Percentiles rank a stretch among this genome's conserved stretches.
Conservation (phyloP, 2,329 filamentous ascomycete genomes). For the Monosporascus sp. region DNA sequence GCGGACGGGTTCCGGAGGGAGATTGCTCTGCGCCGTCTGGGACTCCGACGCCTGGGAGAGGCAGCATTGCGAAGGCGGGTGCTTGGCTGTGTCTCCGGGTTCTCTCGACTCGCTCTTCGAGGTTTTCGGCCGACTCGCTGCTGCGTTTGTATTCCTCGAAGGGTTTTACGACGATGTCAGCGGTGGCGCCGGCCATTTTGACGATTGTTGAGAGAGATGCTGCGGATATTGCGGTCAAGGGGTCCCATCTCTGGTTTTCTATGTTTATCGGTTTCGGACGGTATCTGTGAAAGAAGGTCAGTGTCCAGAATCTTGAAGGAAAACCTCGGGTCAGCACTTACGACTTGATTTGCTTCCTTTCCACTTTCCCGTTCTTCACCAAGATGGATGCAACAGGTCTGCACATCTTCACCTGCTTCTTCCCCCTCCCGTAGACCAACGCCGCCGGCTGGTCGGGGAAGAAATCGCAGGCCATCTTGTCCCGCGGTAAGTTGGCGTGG, state of each 20-base stretch:
- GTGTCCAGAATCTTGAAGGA: no score
- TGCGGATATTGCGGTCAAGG: slow-evolving; percentile 10
- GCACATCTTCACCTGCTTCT: background rate
- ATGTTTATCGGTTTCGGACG: background rate
- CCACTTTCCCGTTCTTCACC: slow-evolving; percentile 1
- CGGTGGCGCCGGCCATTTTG: slow-evolving; percentile 1
- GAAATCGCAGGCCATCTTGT: no score
- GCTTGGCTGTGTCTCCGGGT: background rate
- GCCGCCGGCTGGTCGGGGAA: no score
- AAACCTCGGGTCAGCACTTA: no score
- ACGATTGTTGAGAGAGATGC: slow-evolving; percentile 9
- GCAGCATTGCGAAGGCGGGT: no score
- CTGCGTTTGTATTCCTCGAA: slow-evolving; percentile 6
- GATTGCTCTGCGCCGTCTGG: no score
- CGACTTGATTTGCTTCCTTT: background rate
- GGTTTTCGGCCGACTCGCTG: slow-evolving; percentile 1
- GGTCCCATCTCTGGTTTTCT: slow-evolving; percentile 11
- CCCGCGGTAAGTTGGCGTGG: slow-evolving; percentile 14
- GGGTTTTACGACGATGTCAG: no score
- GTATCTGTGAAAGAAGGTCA: background rate
- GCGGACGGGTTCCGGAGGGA: no score
- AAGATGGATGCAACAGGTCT: slow-evolving; percentile 1
- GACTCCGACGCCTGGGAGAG: no score
- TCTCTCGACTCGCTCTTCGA: slow-evolving; percentile 4
- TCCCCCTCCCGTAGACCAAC: no score